Evolutionary conservation across 495 filamentous ascomycete species (phyloP).

Genomic region (Daldinia childiae): DNA sequence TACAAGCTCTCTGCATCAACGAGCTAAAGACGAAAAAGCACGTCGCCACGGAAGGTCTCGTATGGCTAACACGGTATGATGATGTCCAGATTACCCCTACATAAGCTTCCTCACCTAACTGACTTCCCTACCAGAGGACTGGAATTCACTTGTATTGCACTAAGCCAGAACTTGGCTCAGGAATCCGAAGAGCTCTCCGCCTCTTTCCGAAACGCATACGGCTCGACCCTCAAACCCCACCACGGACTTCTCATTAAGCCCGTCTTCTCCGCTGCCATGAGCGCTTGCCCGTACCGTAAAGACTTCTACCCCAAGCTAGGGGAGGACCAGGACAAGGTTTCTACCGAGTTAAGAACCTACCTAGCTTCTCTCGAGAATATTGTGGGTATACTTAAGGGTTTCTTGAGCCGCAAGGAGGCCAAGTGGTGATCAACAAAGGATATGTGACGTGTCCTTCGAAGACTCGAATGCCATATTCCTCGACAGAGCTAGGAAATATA

Average conservation of each 20-base stretch:
- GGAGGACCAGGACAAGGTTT: conserved; percentile 68
- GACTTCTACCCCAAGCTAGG: conserved; percentile 91
- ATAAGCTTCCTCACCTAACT: conserved; percentile 7
- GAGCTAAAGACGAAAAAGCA: conserved; percentile 90
- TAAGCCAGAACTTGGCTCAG: conserved; percentile 77
- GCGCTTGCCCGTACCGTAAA: conserved; percentile 87
- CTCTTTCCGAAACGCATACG: conserved; percentile 90
- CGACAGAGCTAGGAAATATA: neutral
- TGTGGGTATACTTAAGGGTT: conserved; percentile 76
- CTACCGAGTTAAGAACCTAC: conserved; percentile 70
- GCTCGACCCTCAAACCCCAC: conserved; percentile 84
- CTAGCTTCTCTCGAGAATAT: conserved; percentile 78
- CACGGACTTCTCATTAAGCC: conserved; percentile 88
- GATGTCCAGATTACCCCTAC: neutral
- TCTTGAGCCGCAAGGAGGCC: conserved; percentile 72
- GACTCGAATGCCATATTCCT: neutral
- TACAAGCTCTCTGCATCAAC: conserved; percentile 84
- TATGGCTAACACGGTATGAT: conserved; percentile 88
- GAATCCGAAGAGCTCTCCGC: conserved; percentile 75
- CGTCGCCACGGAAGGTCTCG: conserved; percentile 82
- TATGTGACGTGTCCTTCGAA: neutral
- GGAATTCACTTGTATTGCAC: conserved; percentile 87
- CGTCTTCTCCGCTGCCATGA: conserved; percentile 91
- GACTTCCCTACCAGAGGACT: conserved; percentile 69
- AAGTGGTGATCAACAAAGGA: conserved; percentile 65